Evolutionary conservation across 2,329 filamentous ascomycete species (phyloP).

Genomic region (Diplocarpon rosae): DNA sequence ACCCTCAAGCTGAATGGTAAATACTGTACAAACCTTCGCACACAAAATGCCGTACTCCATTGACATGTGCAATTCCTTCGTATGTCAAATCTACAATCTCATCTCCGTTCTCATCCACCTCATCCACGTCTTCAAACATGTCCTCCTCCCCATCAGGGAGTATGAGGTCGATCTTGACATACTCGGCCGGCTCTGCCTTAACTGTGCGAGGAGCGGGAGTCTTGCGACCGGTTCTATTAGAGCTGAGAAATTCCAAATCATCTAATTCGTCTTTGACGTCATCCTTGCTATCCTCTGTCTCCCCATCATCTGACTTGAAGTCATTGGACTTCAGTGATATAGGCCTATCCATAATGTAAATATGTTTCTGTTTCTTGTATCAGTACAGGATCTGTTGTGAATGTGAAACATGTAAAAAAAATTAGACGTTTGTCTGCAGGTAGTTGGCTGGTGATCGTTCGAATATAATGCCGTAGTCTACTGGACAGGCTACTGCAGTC

Average conservation of each 20-base stretch:
- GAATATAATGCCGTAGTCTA: too few species aligned
- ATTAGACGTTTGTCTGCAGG: too few species aligned
- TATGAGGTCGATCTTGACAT: constrained; percentile 11
- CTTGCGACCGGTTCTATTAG: not conserved
- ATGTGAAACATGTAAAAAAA: too few species aligned
- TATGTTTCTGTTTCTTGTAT: not conserved
- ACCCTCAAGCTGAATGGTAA: not conserved
- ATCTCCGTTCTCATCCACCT: constrained; percentile 8
- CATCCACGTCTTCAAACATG: constrained; percentile 23
- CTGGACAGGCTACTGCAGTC: too few species aligned
- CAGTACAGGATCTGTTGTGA: not conserved
- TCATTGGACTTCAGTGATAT: not conserved
- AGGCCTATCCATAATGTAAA: not conserved
- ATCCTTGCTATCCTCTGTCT: not conserved
- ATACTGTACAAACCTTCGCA: constrained; percentile 17
- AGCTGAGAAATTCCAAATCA: constrained; percentile 3
- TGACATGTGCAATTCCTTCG: constrained; percentile 16
- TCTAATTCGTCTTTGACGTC: constrained; percentile 7
- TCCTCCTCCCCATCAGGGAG: constrained; percentile 13
- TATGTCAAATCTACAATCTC: constrained; percentile 20
- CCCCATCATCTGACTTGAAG: not conserved
- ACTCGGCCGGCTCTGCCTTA: constrained; percentile 14
- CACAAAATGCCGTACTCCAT: constrained; percentile 19
- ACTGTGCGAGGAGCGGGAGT: constrained; percentile 1
- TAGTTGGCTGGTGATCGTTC: too few species aligned